Conservation (phyloP, 495 filamentous ascomycete species). For the Penicillium daleae region DNA sequence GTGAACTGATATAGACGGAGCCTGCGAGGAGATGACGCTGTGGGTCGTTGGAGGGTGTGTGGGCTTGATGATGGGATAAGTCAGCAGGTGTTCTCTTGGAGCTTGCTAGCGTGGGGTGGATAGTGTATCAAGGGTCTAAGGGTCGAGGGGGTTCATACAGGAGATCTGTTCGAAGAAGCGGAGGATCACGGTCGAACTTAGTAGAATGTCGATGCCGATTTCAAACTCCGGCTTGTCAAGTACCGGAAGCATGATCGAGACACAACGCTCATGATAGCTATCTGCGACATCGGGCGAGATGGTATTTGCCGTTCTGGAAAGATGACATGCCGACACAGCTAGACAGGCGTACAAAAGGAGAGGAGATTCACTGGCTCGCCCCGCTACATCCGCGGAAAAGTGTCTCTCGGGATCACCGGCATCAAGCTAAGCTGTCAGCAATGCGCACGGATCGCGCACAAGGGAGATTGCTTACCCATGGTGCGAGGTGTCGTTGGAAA, state of each 20-base stretch:
- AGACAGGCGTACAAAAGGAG: constrained; percentile 46
- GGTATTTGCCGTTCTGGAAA: constrained; percentile 41
- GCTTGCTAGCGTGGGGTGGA: neutral
- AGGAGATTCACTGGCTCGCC: constrained; percentile 39
- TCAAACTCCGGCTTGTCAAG: constrained; percentile 41
- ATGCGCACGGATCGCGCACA: neutral
- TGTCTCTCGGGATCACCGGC: constrained; percentile 43
- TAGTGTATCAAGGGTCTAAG: neutral
- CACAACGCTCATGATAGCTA: constrained; percentile 47
- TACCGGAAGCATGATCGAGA: constrained; percentile 45
- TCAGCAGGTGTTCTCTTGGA: neutral
- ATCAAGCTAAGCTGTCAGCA: constrained; percentile 35
- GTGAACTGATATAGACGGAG: constrained; percentile 49
- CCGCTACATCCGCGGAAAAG: constrained; percentile 41
- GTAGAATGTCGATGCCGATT: constrained; percentile 46
- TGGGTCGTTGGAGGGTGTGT: constrained; percentile 41
- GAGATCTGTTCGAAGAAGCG: constrained; percentile 51
- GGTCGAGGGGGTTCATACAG: no score
- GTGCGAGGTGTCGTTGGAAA: constrained; percentile 43
- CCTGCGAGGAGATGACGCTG: constrained; percentile 48
- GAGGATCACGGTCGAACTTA: constrained; percentile 46
- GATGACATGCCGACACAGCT: constrained; percentile 46
- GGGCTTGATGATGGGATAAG: constrained; percentile 26
- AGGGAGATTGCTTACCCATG: constrained; percentile 35
- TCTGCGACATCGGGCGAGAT: constrained; percentile 41